Conservation (phyloP, 2,329 filamentous ascomycete genomes). For the Gaeumannomyces sp. region DNA sequence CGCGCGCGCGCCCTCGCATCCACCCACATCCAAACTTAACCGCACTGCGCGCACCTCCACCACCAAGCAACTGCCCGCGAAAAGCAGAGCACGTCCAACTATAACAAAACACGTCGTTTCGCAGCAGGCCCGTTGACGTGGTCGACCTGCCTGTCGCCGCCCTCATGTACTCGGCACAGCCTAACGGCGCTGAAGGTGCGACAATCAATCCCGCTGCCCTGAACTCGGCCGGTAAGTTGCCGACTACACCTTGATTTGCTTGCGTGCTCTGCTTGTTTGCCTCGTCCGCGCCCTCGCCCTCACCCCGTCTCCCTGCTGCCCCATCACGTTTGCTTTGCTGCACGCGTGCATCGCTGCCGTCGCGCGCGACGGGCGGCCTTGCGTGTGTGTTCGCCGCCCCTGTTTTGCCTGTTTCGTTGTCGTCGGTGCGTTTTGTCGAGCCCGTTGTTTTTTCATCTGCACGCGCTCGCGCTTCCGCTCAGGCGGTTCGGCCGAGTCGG, state of each 20-base stretch:
- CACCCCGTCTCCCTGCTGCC: too few relatives aligned
- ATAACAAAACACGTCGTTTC: slow-evolving; percentile 57
- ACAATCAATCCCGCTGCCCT: slow-evolving; percentile 88
- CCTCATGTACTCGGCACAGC: slow-evolving; percentile 55
- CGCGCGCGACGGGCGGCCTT: neutral
- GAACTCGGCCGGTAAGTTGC: slow-evolving; percentile 65
- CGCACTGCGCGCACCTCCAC: slow-evolving; percentile 15
- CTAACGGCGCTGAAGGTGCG: slow-evolving; percentile 74
- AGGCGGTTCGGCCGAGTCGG: neutral
- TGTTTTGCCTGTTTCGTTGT: neutral
- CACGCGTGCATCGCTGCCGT: neutral
- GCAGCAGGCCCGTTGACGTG: slow-evolving; percentile 36
- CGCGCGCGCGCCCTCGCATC: neutral
- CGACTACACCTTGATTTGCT: slow-evolving; percentile 17
- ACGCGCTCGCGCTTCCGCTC: neutral
- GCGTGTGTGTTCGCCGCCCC: neutral
- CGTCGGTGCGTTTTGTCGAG: neutral
- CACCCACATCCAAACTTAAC: slow-evolving; percentile 1
- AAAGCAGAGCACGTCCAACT: slow-evolving; percentile 37
- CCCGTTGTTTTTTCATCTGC: neutral
- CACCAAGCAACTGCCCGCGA: slow-evolving; percentile 14
- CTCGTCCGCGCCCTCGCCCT: neutral
- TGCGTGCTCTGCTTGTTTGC: slow-evolving; percentile 11
- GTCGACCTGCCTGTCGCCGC: slow-evolving; percentile 33
- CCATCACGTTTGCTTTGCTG: neutral